Conservation (phyloP, 164 flowering plant species). For the Chimonanthus salicifolius region DNA sequence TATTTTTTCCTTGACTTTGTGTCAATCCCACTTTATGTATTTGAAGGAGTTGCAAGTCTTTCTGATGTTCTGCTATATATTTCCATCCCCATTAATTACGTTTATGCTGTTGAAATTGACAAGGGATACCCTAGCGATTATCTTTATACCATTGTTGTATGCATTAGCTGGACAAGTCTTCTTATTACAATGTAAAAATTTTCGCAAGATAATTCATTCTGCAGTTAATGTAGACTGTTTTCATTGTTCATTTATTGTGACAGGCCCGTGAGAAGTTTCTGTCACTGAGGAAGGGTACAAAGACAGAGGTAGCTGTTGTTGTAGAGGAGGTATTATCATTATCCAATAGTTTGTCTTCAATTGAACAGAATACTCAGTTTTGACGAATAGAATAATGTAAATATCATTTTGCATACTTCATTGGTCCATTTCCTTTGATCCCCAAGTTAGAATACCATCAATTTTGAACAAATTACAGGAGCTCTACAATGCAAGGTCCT, state of each 20-base stretch:
- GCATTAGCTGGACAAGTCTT: too few species aligned
- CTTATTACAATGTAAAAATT: too few species aligned
- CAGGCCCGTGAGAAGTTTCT: constrained; percentile 71
- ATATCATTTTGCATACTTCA: constrained; percentile 10
- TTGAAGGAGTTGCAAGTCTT: too few species aligned
- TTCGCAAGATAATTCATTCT: too few species aligned
- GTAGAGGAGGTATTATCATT: constrained; percentile 51
- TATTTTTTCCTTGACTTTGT: too few species aligned
- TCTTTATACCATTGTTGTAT: too few species aligned
- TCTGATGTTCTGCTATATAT: too few species aligned
- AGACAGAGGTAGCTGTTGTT: constrained; percentile 41
- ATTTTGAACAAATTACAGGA: constrained; percentile 66
- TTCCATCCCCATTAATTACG: too few species aligned
- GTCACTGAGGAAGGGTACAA: constrained; percentile 59
- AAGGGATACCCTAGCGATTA: too few species aligned
- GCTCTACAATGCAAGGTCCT: constrained; percentile 78
- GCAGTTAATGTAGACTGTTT: background rate
- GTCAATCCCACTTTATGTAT: too few species aligned
- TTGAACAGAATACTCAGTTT: background rate
- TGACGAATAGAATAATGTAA: constrained; percentile 5
- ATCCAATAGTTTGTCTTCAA: constrained; percentile 5
- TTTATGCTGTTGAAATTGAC: too few species aligned
- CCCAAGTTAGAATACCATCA: constrained; percentile 21
- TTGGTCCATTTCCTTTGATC: constrained; percentile 11
- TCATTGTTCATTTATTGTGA: constrained; percentile 2